Base-by-base conservation (phyloP, 2,329 filamentous ascomycete species). In the Ceratocystis cubensis region DNA sequence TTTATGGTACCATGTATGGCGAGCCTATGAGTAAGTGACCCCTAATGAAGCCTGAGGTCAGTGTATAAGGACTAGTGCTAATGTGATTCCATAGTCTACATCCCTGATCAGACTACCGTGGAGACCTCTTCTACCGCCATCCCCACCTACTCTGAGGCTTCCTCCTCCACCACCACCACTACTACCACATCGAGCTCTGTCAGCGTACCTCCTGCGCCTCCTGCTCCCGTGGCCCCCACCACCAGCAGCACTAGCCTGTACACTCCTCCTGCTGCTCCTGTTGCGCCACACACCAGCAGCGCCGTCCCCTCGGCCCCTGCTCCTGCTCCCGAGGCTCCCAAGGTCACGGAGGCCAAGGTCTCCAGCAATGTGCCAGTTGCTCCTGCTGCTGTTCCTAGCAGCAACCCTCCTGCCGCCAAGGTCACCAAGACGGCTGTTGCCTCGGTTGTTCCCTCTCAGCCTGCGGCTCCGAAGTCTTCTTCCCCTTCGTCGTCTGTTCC, bases 1-100 rank as follows among this genome's bases (percentile, higher is more conserved):
- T 88, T 79, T 88, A 85, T 77, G 83, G 82, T 75, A 89, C 86
- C 73, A 81, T 83, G 78, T 86, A 83, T 72, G 88, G 88, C 73
- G 79, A 83, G 73, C 76, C 84, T 66, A 87, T 83, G 70, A 78
- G 87, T 89, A 82, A 67, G 82, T 79, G 61, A 6, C 6, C 22
- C 33, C 17, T 65, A 33, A 13, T 41, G 2, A 13, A 5, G 56
- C 10, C 22, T 10, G 0, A 2, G 6, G 10, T 2, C 28, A 33
- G 6, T 1, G 4, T 37, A 5, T n/a, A 13, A 4, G 20, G 15
- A 56, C 15, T 2, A 2, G 17, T 8, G n/a, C 64, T 63, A 62
- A 65, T 8, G 33, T 13, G 0, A 22, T 8, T 2, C 3, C 37
- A 6, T 5, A 69, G 65, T 67, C 17, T 61, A 63, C 25, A 37